phyloP scores from a whole-genome alignment of 306 rosid genomes.

The Gillenia trifoliata region DNA sequence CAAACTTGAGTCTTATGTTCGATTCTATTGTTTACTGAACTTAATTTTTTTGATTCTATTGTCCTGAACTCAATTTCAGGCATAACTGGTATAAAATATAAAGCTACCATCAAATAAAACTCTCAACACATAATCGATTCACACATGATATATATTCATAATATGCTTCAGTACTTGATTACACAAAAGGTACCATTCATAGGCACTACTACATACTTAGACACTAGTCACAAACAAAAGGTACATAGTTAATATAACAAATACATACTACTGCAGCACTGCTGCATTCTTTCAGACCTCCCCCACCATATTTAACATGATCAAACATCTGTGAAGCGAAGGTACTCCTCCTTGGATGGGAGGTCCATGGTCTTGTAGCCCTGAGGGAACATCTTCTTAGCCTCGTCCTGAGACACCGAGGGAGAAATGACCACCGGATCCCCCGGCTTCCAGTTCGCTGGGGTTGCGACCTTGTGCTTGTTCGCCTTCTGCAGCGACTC shows the following conservation, averaged over 20 bases:
- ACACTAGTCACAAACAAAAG: neutral
- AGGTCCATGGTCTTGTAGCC: slow-evolving; percentile 53
- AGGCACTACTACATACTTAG: neutral
- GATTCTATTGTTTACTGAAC: too few species aligned
- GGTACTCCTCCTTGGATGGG: slow-evolving; percentile 57
- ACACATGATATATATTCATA: neutral
- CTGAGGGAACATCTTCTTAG: slow-evolving; percentile 53
- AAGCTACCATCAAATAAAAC: too few species aligned
- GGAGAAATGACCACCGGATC: slow-evolving; percentile 52
- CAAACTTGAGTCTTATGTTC: too few species aligned
- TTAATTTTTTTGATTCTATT: too few species aligned
- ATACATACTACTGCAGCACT: neutral
- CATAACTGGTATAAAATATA: too few species aligned
- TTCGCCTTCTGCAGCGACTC: slow-evolving; percentile 71
- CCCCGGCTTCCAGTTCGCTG: slow-evolving; percentile 72
- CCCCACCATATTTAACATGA: neutral
- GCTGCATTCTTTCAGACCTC: too few species aligned
- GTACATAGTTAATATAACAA: neutral
- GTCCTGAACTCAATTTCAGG: too few species aligned
- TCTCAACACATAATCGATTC: neutral
- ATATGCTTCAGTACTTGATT: neutral
- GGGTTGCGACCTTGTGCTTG: slow-evolving; percentile 58
- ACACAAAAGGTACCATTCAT: neutral
- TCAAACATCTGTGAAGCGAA: slow-evolving; percentile 61
- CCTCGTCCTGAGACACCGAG: slow-evolving; percentile 49